These are phyloP conservation scores for Pyrenopolyporus hunteri DNA, from an alignment of 495 filamentous ascomycete genomes.

Conservation along the genomic window DNA sequence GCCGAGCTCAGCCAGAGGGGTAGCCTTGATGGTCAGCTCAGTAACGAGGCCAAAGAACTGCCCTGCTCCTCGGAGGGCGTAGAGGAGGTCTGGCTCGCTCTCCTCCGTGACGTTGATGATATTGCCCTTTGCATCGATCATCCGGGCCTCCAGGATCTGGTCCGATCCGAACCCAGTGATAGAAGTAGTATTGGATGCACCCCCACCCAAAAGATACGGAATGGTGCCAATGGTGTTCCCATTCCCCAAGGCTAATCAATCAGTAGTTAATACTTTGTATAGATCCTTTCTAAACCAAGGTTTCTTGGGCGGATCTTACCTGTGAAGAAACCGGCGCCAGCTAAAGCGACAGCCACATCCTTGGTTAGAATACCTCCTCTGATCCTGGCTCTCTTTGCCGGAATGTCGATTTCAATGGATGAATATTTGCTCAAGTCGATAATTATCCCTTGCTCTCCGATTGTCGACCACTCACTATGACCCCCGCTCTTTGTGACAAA, in stretches of 20 bases:
- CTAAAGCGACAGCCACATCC: slow-evolving; percentile 34
- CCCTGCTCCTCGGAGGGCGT: slow-evolving; percentile 48
- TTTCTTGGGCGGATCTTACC: too few species aligned
- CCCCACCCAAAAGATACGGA: slow-evolving; percentile 41
- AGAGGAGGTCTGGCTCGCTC: slow-evolving; percentile 46
- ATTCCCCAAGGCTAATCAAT: slow-evolving; percentile 40
- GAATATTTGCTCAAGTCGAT: slow-evolving; percentile 44
- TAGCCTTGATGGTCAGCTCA: slow-evolving; percentile 35
- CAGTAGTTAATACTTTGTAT: too few species aligned
- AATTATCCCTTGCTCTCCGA: slow-evolving; percentile 39
- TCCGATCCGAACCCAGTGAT: slow-evolving; percentile 38
- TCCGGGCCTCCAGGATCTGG: slow-evolving; percentile 41
- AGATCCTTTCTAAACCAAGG: too few species aligned
- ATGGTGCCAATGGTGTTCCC: slow-evolving; percentile 44
- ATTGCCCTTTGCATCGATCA: slow-evolving; percentile 39
- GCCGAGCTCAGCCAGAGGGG: slow-evolving; percentile 14
- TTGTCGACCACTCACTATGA: slow-evolving; percentile 46
- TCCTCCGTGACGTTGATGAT: slow-evolving; percentile 33
- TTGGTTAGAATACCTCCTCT: slow-evolving; percentile 43
- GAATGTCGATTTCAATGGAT: slow-evolving; percentile 31
- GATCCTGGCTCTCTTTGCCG: slow-evolving; percentile 30
- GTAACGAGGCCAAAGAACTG: slow-evolving; percentile 56
- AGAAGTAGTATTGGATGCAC: slow-evolving; percentile 24
- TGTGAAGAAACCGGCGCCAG: neutral
- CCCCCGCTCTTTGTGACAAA: slow-evolving; percentile 45